Evolutionary conservation across 2,329 filamentous ascomycete genomes (phyloP), one percentile per base, ranked within the genome.

Genomic region (Pseudogymnoascus sp.): DNA sequence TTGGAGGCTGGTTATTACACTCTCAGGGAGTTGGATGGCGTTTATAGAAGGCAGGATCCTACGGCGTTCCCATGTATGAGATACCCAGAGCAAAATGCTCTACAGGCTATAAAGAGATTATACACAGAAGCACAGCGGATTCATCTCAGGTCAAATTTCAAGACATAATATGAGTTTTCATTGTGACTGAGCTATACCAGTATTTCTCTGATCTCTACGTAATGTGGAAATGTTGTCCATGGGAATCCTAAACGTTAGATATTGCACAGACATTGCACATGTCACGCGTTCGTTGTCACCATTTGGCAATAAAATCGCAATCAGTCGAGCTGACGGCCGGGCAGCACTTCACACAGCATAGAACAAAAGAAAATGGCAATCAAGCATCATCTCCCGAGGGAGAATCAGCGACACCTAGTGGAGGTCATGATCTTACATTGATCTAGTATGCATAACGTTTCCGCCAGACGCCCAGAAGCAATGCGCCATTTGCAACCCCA

Each of bases 361-460:
- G 42, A 39, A 60, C 59, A 41, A 62, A 67, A 64, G 70, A 75
- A 76, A 78, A 82, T 96, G 91, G 91, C 91, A 86, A 92, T 96
- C 91, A 91, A 96, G 91, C 91, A 74, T 94, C 85, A 84, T 90
- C 87, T 80, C 81, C 80, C 58, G 31, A 76, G 76, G 71, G 78
- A 85, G 87, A 91, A 81, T 93, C 89, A 77, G 91, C 91, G 91
- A 96, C 91, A 96, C 91, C 91, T 92, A 83, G 81, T 81, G 80
- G 78, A 78, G 77, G 76, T 77, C 76, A 77, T 81, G 79, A 82
- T 83, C 80, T 79, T 79, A 73, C 70, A 73, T 74, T 81, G 80
- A 84, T 80, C 83, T 85, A 81, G 77, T 77, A 77, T 76, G 74
- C 76, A 69, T 64, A 68, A 66, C 68, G 67, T 65, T 65, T 68